Percentiles rank a stretch among this genome's conserved stretches.
Evolutionary conservation across 2,329 filamentous ascomycete genomes (phyloP).

Genomic region (Colletotrichum orchidophilum): DNA sequence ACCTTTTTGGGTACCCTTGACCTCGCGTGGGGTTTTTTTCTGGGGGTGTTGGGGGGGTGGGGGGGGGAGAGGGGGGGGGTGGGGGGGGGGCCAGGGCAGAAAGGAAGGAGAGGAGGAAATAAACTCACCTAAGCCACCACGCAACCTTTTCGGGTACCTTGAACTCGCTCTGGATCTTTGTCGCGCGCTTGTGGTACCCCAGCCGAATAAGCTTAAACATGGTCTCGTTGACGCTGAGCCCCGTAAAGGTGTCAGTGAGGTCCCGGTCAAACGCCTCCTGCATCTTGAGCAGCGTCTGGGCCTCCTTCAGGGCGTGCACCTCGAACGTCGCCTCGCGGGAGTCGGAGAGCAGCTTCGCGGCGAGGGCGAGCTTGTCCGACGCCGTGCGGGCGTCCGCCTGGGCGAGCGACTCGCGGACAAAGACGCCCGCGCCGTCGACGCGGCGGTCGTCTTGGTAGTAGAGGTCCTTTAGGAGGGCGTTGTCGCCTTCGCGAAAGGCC

Average conservation of each 20-base stretch:
- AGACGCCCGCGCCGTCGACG: conserved; percentile 86
- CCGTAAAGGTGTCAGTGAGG: conserved; percentile 78
- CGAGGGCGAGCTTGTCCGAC: conserved; percentile 88
- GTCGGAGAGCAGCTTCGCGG: conserved; percentile 83
- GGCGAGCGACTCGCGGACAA: conserved; percentile 83
- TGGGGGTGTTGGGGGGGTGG: too few species aligned
- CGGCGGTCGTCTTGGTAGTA: conserved; percentile 97
- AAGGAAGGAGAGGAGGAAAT: neutral
- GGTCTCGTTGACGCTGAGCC: conserved; percentile 89
- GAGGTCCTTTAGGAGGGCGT: conserved; percentile 88
- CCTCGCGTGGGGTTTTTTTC: too few species aligned
- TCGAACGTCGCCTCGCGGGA: conserved; percentile 83
- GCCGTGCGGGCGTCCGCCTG: conserved; percentile 76
- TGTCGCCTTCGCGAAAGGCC: conserved; percentile 75
- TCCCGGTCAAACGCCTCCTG: conserved; percentile 91
- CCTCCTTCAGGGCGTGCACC: conserved; percentile 80
- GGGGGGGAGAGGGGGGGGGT: neutral
- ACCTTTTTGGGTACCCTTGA: too few species aligned
- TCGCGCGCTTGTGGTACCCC: conserved; percentile 84
- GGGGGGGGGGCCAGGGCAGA: neutral
- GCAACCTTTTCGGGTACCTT: conserved; percentile 90
- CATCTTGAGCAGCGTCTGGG: conserved; percentile 80
- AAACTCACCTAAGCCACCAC: conserved; percentile 81
- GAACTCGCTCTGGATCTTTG: conserved; percentile 91
- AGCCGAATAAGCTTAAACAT: conserved; percentile 86